Evolutionary conservation across 148 eudicot species (phyloP).

Genomic region (Polygonum maritimum): DNA sequence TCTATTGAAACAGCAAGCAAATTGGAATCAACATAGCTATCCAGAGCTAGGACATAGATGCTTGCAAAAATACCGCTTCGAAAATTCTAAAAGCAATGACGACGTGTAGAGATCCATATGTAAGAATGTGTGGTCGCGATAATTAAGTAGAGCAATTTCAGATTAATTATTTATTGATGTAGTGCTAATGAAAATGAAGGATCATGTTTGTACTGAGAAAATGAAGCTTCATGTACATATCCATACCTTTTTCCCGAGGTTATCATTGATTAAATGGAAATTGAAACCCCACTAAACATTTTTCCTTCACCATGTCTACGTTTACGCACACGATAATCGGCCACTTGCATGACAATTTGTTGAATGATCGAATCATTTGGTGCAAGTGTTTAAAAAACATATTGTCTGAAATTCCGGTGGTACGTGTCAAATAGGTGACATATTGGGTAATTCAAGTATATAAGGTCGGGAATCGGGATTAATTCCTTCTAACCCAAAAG

Average conservation of each 20-base stretch:
- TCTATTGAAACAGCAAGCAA: not conserved
- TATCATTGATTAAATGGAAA: not conserved
- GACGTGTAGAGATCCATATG: not conserved
- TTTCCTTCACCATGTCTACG: not conserved
- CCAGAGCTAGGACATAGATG: not conserved
- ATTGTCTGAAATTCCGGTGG: no score
- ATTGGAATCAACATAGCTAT: not conserved
- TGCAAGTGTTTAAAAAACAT: no score
- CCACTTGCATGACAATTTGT: not conserved
- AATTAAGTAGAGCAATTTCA: not conserved
- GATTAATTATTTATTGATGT: not conserved
- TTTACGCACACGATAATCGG: not conserved
- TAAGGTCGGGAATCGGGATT: no score
- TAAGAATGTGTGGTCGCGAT: not conserved
- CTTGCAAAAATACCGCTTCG: not conserved
- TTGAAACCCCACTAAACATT: not conserved
- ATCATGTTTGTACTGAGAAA: not conserved
- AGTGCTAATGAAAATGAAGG: constrained; percentile 1
- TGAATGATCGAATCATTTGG: no score
- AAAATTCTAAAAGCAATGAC: no score
- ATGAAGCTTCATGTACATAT: not conserved
- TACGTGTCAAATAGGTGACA: no score
- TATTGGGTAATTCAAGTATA: no score
- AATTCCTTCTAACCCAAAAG: no score
- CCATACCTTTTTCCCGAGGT: not conserved